Percentiles rank a stretch among this genome's conserved stretches.
phyloP scores from a whole-genome alignment of 192 early-diverging fungal species.

The Coemansia sp. region DNA sequence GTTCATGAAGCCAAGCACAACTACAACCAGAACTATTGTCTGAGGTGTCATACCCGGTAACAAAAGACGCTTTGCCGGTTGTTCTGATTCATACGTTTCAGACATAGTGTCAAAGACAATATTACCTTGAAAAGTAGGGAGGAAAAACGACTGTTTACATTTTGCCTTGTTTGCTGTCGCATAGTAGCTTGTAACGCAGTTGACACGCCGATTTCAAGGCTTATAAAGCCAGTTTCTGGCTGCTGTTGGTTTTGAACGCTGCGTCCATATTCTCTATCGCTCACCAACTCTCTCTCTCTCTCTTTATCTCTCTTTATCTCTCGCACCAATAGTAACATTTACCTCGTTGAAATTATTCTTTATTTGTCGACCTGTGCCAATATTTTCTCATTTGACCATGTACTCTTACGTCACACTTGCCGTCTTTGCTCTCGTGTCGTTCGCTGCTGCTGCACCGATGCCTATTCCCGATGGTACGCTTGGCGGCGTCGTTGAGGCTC shows the following conservation, averaged over 20 bases:
- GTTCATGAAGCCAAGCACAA: neutral
- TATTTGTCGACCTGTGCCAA: neutral
- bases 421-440: neutral
- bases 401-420: neutral
- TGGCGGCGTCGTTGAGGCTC: conserved; percentile 22
- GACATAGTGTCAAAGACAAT: conserved; percentile 1
- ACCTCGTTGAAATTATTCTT: neutral
- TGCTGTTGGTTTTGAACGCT: neutral
- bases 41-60: neutral
- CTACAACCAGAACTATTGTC: neutral
- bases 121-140: neutral
- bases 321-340: neutral
- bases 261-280: no score
- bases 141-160: neutral
- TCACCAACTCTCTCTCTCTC: no score
- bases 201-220: no score
- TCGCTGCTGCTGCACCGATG: conserved; percentile 7
- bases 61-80: neutral
- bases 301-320: no score
- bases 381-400: neutral
- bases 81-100: neutral
- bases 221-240: neutral
- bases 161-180: neutral
- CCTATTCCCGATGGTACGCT: conserved; percentile 16
- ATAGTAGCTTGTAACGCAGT: neutral